Conservation (phyloP, 1,139 yeast species). For the Kurtzmaniella quercitrusa region DNA sequence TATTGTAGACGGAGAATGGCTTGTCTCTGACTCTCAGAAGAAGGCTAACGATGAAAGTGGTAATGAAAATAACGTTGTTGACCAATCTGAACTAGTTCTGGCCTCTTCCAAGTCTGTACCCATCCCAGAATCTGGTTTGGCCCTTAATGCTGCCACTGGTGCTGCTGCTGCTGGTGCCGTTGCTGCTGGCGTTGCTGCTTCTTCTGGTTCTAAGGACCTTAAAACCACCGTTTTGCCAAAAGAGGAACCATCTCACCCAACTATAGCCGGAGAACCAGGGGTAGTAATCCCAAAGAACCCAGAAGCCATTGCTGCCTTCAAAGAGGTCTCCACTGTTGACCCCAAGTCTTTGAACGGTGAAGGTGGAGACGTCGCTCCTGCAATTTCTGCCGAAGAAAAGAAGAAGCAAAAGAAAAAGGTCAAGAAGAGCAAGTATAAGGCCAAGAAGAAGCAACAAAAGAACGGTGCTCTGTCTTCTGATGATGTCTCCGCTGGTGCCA, state of each 20-base stretch:
- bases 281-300: constrained; percentile 36
- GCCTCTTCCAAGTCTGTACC: constrained; percentile 27
- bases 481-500: constrained; percentile 12
- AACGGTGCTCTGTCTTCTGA: constrained; percentile 30
- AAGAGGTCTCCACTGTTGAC: constrained; percentile 31
- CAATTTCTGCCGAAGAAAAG: constrained; percentile 34
- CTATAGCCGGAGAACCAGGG: constrained; percentile 59
- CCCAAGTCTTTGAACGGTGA: constrained; percentile 45
- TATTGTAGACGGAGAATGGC: constrained; percentile 75
- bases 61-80: constrained; percentile 57
- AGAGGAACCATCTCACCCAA: constrained; percentile 41
- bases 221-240: constrained; percentile 57
- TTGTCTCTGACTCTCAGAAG: constrained; percentile 41
- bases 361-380: constrained; percentile 8
- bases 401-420: constrained; percentile 47
- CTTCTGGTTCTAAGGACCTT: constrained; percentile 17
- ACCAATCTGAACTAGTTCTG: constrained; percentile 33
- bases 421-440: constrained; percentile 44
- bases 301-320: constrained; percentile 38
- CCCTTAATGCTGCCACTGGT: constrained; percentile 18
- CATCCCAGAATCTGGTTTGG: constrained; percentile 58
- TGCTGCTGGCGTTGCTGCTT: constrained; percentile 9
- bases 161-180: constrained; percentile 7
- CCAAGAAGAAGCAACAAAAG: constrained; percentile 40
- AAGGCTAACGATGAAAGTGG: constrained; percentile 49